Conservation (phyloP, 352 stramenopile genomes). For the Pythium scleroteichum region DNA sequence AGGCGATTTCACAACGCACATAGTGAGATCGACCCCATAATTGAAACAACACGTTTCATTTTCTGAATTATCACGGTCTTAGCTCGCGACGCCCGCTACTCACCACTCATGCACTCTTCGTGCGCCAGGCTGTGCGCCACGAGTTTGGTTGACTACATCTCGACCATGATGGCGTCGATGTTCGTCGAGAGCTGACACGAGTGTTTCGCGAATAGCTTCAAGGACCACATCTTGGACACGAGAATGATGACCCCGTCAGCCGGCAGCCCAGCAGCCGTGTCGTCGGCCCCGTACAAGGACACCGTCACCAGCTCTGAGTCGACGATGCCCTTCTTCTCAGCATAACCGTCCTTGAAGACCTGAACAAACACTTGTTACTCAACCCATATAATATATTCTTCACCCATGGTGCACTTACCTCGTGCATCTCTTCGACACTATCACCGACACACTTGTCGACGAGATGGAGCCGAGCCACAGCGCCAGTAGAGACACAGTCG, state of each 20-base stretch:
- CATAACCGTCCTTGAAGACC: constrained; percentile 2
- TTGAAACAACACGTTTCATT: no score
- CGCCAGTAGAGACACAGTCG: neutral
- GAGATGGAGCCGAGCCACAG: constrained; percentile 10
- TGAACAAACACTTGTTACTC: no score
- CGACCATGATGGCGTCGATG: constrained; percentile 1
- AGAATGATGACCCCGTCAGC: neutral
- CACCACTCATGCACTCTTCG: no score
- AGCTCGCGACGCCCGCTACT: no score
- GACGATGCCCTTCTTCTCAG: neutral
- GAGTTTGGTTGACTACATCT: no score
- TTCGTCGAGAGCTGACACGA: constrained; percentile 12
- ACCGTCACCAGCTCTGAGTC: constrained; percentile 7
- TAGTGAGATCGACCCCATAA: no score
- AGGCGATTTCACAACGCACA: no score
- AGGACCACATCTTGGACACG: constrained; percentile 1
- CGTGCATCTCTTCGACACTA: constrained; percentile 9
- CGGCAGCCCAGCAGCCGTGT: neutral
- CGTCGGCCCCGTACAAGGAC: constrained; percentile 6
- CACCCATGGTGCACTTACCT: no score
- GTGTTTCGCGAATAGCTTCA: constrained; percentile 2
- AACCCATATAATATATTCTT: no score
- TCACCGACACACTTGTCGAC: constrained; percentile 3
- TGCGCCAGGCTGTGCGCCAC: no score
- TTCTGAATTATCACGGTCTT: no score